Base-by-base conservation (phyloP, 495 filamentous ascomycete genomes). In the Trichocladium antarcticum region DNA sequence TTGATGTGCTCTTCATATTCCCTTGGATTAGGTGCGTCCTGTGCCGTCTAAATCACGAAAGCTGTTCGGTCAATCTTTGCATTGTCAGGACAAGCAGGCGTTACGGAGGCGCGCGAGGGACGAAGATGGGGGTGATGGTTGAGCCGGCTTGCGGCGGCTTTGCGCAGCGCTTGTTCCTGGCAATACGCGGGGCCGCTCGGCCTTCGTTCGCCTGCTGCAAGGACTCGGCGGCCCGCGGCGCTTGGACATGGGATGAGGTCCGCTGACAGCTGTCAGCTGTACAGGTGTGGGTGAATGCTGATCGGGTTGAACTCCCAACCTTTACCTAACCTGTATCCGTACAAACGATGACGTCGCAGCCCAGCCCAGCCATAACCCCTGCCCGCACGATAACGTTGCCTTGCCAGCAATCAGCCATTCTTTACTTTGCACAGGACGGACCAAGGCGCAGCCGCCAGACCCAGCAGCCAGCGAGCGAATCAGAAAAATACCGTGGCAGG, bases 111-210 rank as follows among this genome's bases (percentile, higher is more conserved):
- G 27, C 24, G 24, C 11, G 35, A 38, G 5, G 37, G 21, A 20
- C 16, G 14, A 48, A 48, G 45, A 6, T 34, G 31, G 35, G 39
- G 27, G 21, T 53, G 42, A 51, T 39, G 58, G 45, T 29, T 19
- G 31, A 24, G 37, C 48, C 59, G 60, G 60, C 57, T 63, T 63
- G 55, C 60, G 42, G 42, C 60, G 60, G 60, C 60, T 63, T 62
- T 62, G 55, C 24, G 14, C 31, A 21, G 36, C 12, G n/a, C 16
- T 35, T 48, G 36, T 47, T 47, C 45, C 50, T 42, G 38, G 45
- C 43, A 29, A 24, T 37, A 19, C 35, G 37, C 50, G 44, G 50
- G 45, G 43, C 50, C 44, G 45, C 37, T 37, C 8, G 12, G 34
- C 3, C 44, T 16, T 20, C 16, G 41, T 42, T 52, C 14, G 27